phyloP scores from a whole-genome alignment of 1,139 yeast species.

The Saccharomyces hybrid region DNA sequence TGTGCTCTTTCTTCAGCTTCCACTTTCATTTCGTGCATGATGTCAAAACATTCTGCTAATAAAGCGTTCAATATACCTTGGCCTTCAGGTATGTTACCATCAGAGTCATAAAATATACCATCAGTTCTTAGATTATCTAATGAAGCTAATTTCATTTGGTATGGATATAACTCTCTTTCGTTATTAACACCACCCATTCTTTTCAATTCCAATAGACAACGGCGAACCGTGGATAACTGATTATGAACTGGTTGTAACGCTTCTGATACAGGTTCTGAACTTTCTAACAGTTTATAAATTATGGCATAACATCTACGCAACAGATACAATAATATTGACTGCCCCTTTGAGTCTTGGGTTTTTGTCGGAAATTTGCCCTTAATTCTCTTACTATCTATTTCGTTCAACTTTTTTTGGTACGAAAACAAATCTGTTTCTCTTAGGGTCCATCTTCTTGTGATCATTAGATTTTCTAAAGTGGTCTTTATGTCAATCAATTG shows the following conservation, averaged over 20 bases:
- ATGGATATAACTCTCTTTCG: slow-evolving; percentile 85
- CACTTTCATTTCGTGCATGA: slow-evolving; percentile 79
- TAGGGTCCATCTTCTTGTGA: slow-evolving; percentile 94
- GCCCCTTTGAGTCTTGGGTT: slow-evolving; percentile 39
- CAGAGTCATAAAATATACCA: slow-evolving; percentile 77
- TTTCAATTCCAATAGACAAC: slow-evolving; percentile 81
- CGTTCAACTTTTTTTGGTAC: slow-evolving; percentile 65
- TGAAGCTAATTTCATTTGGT: slow-evolving; percentile 86
- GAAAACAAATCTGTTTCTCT: slow-evolving; percentile 87
- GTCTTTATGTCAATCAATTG: slow-evolving; percentile 56
- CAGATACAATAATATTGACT: slow-evolving; percentile 64
- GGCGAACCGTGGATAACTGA: slow-evolving; percentile 84
- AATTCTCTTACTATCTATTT: slow-evolving; percentile 62
- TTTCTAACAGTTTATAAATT: slow-evolving; percentile 78
- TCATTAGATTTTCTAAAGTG: slow-evolving; percentile 67
- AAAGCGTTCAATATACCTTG: slow-evolving; percentile 89
- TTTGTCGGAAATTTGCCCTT: slow-evolving; percentile 44
- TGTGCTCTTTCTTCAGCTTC: slow-evolving; percentile 64
- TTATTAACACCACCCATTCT: slow-evolving; percentile 86
- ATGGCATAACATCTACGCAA: slow-evolving; percentile 85
- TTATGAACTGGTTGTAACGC: slow-evolving; percentile 88
- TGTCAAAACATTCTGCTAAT: slow-evolving; percentile 89
- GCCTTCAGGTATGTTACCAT: slow-evolving; percentile 89
- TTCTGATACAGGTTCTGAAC: slow-evolving; percentile 91
- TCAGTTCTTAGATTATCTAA: slow-evolving; percentile 79